Conservation (phyloP, 495 filamentous ascomycete genomes). For the Aspergillus ellipticus region DNA sequence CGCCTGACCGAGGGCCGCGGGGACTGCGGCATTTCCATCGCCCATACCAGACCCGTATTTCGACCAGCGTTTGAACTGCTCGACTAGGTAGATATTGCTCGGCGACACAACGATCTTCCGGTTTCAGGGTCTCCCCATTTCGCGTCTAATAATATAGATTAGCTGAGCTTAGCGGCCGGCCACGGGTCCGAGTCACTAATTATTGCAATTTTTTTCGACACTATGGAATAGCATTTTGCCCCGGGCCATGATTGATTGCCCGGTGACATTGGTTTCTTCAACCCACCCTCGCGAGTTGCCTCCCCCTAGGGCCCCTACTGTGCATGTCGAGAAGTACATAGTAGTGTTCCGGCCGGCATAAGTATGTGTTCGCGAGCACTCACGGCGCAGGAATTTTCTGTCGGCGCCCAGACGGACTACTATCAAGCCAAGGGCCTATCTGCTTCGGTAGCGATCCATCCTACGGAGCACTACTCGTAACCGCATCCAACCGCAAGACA, state of each 20-base stretch:
- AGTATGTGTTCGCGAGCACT: no score
- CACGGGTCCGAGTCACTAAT: background rate
- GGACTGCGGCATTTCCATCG: background rate
- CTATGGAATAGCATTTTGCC: no score
- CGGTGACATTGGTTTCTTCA: background rate
- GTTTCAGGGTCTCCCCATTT: conserved; percentile 1
- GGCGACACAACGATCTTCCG: conserved; percentile 1
- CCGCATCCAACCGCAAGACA: background rate
- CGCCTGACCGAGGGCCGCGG: no score
- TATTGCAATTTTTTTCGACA: background rate
- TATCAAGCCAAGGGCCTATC: background rate
- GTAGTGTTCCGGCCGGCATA: no score
- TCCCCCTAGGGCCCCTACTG: no score
- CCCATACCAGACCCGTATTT: background rate
- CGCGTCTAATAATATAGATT: background rate
- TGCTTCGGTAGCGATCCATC: background rate
- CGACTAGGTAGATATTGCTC: background rate
- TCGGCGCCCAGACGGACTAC: no score
- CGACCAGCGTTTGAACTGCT: background rate
- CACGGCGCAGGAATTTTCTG: no score
- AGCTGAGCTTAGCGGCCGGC: background rate
- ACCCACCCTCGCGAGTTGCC: no score
- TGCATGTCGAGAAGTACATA: no score
- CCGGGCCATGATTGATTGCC: background rate
- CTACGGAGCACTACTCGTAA: background rate